Conservation (phyloP, 1,284 basidiomycete species). For the Entoloma clypeatum region DNA sequence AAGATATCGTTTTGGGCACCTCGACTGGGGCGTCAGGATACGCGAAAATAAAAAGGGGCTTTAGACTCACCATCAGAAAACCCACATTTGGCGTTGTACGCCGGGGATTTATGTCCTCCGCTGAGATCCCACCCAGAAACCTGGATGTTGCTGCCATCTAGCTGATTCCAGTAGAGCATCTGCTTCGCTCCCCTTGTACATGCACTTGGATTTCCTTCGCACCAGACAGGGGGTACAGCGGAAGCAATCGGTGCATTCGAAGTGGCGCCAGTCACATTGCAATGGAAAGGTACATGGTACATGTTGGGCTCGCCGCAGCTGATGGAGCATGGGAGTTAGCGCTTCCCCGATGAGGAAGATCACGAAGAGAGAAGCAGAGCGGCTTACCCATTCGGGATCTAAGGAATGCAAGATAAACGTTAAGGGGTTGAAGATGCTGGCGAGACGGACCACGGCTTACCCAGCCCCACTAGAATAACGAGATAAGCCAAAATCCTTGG, state of each 20-base stretch:
- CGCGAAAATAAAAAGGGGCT: not conserved
- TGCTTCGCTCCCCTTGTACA: conserved; percentile 44
- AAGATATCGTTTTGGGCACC: conserved; percentile 21
- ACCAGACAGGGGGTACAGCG: conserved; percentile 42
- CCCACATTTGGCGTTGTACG: conserved; percentile 42
- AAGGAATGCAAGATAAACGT: not conserved
- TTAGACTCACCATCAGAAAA: conserved; percentile 36
- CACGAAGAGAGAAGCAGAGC: not conserved
- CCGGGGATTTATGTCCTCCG: conserved; percentile 37
- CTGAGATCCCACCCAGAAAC: conserved; percentile 35
- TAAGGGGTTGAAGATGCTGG: not conserved
- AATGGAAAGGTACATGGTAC: conserved; percentile 40
- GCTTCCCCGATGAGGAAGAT: not conserved
- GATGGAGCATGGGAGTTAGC: conserved; percentile 2
- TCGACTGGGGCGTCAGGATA: not conserved
- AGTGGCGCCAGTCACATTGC: conserved; percentile 39
- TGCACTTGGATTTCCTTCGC: conserved; percentile 35
- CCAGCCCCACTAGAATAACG: conserved; percentile 40
- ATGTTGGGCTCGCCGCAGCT: conserved; percentile 47
- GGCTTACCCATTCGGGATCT: conserved; percentile 18
- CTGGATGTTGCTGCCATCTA: conserved; percentile 40
- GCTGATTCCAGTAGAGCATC: conserved; percentile 47
- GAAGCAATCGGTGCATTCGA: conserved; percentile 32
- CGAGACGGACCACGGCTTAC: conserved; percentile 19
- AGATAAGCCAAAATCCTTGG: conserved; percentile 5